phyloP scores from a whole-genome alignment of 352 stramenopile genomes.

The Globisporangium nagaii region DNA sequence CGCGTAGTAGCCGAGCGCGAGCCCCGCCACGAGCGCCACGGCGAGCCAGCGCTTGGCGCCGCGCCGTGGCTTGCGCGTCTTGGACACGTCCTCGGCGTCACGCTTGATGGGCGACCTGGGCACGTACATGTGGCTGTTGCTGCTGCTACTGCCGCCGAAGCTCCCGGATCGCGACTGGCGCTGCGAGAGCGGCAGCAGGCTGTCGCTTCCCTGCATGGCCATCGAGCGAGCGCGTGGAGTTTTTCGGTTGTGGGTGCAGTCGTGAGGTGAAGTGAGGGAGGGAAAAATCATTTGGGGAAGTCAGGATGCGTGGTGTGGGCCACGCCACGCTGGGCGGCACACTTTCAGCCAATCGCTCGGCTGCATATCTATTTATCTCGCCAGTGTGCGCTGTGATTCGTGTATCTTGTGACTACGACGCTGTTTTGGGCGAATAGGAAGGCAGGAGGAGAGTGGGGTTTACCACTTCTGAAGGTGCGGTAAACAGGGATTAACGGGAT shows the following conservation, averaged over 20 bases:
- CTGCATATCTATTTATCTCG: too few species aligned
- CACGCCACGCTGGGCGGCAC: too few species aligned
- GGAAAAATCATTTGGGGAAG: not conserved
- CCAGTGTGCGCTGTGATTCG: too few species aligned
- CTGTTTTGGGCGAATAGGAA: too few species aligned
- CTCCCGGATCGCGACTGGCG: too few species aligned
- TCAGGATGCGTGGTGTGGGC: too few species aligned
- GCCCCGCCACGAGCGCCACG: slow-evolving; percentile 19
- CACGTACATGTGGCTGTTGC: not conserved
- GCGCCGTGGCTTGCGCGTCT: slow-evolving; percentile 9
- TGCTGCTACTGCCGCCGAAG: not conserved
- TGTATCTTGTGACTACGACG: too few species aligned
- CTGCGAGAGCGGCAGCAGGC: slow-evolving; percentile 5
- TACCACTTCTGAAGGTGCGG: too few species aligned
- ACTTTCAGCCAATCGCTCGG: too few species aligned
- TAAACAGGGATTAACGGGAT: not conserved
- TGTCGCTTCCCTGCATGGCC: slow-evolving; percentile 3
- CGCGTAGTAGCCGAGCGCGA: slow-evolving; percentile 60
- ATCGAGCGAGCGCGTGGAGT: not conserved
- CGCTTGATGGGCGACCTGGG: not conserved
- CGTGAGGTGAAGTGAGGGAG: not conserved
- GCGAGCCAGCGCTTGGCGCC: slow-evolving; percentile 16
- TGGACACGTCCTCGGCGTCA: slow-evolving; percentile 12
- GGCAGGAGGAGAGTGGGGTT: too few species aligned
- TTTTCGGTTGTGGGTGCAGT: not conserved